phyloP scores from a whole-genome alignment of 106 monocot species.

The Xerophyta viscosa region DNA sequence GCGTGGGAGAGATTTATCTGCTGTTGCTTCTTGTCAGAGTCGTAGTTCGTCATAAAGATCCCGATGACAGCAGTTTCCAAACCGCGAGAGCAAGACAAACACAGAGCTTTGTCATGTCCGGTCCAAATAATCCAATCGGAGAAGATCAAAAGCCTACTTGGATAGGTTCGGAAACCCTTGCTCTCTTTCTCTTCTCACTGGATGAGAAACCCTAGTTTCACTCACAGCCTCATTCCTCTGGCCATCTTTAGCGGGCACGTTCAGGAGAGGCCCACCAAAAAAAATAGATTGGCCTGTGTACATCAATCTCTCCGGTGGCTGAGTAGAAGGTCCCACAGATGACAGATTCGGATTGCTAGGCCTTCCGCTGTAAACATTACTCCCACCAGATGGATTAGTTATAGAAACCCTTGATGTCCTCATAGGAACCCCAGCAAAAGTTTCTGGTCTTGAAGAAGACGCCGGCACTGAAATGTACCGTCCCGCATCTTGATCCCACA shows the following conservation, averaged over 20 bases:
- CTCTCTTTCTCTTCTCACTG: too few relatives aligned
- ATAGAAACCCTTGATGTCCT: conserved; percentile 15
- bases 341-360: conserved; percentile 12
- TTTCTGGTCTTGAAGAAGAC: conserved; percentile 29
- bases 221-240: too few relatives aligned
- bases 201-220: too few relatives aligned
- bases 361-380: conserved; percentile 17
- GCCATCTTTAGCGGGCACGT: conserved; percentile 19
- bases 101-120: too few relatives aligned
- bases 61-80: too few relatives aligned
- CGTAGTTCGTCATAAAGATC: too few relatives aligned
- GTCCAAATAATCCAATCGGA: too few relatives aligned
- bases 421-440: conserved; percentile 10
- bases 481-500: conserved; percentile 97
- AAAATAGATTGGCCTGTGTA: conserved; percentile 91
- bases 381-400: conserved; percentile 24
- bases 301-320: conserved; percentile 49
- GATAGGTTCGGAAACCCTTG: too few relatives aligned
- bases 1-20: too few relatives aligned
- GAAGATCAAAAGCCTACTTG: too few relatives aligned
- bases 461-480: conserved; percentile 67
- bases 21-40: too few relatives aligned
- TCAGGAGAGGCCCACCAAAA: conserved; percentile 82
- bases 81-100: too few relatives aligned
- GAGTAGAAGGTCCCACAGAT: conserved; percentile 5